Conservation (phyloP, 495 filamentous ascomycete species). For the Xylaria venustula region DNA sequence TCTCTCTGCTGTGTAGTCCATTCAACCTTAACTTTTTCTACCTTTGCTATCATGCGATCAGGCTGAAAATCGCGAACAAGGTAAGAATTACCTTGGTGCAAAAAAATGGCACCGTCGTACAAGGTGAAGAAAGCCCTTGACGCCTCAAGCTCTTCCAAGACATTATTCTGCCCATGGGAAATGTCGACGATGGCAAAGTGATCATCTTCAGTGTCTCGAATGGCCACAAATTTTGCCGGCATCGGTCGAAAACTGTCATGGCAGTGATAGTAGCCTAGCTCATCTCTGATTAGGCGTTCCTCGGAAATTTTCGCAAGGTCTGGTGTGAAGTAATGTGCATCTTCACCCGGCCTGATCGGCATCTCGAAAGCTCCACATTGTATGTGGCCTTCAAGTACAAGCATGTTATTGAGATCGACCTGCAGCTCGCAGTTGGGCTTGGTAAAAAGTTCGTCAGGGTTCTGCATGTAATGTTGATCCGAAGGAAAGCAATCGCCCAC, state of each 20-base stretch:
- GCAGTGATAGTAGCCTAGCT: conserved; percentile 83
- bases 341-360: conserved; percentile 77
- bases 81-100: conserved; percentile 91
- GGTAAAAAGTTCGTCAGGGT: conserved; percentile 94
- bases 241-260: conserved; percentile 83
- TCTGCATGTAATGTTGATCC: conserved; percentile 96
- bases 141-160: conserved; percentile 95
- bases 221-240: conserved; percentile 79
- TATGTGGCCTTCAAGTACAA: conserved; percentile 88
- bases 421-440: conserved; percentile 86
- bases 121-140: conserved; percentile 93
- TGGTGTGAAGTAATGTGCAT: conserved; percentile 75
- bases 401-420: conserved; percentile 85
- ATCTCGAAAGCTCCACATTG: conserved; percentile 96
- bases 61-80: conserved; percentile 86
- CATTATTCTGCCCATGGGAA: conserved; percentile 73
- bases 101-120: conserved; percentile 96
- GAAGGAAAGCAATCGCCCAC: conserved; percentile 90
- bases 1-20: conserved; percentile 95
- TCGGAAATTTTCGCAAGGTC: conserved; percentile 70
- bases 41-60: conserved; percentile 68
- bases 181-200: conserved; percentile 93
- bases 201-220: conserved; percentile 88
- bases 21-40: conserved; percentile 81
- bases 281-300: conserved; percentile 71